Conservation (phyloP, 768 basidiomycete genomes). For the Amylocystis lapponica region DNA sequence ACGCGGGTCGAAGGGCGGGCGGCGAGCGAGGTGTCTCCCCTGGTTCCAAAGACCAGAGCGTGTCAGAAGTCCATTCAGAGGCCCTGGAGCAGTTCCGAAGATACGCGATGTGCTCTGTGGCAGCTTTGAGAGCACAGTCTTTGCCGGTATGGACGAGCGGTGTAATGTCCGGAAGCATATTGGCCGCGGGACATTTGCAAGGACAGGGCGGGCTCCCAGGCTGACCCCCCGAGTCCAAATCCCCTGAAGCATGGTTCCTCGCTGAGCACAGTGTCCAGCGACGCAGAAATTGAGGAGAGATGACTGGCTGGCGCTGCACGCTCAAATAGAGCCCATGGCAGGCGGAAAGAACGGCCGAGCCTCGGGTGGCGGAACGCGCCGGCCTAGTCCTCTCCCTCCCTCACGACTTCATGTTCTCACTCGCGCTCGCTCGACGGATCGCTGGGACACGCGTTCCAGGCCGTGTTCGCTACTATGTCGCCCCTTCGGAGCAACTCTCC, state of each 20-base stretch:
- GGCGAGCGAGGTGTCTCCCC: constrained; percentile 5
- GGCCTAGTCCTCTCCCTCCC: background rate
- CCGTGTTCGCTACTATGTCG: constrained; percentile 13
- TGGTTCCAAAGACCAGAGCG: constrained; percentile 1
- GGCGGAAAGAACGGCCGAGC: no score
- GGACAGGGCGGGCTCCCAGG: constrained; percentile 1
- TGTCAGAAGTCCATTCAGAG: background rate
- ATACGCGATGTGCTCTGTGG: background rate
- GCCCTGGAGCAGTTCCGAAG: background rate
- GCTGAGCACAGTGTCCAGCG: background rate
- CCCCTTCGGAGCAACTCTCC: constrained; percentile 23
- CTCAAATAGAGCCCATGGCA: no score
- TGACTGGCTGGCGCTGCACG: no score
- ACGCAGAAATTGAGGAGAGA: background rate
- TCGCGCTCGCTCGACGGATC: constrained; percentile 17
- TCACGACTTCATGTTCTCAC: constrained; percentile 18
- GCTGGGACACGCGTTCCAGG: constrained; percentile 3
- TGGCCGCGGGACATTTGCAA: background rate
- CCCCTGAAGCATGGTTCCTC: background rate
- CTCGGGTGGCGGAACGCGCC: background rate
- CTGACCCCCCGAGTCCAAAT: constrained; percentile 3
- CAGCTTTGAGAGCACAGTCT: background rate
- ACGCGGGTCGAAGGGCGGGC: constrained; percentile 25
- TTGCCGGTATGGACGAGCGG: background rate
- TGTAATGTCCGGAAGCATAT: constrained; percentile 2